These are phyloP conservation scores for Fagopyrum homotropicum DNA, from an alignment of 148 eudicot genomes.

Conservation along the genomic window DNA sequence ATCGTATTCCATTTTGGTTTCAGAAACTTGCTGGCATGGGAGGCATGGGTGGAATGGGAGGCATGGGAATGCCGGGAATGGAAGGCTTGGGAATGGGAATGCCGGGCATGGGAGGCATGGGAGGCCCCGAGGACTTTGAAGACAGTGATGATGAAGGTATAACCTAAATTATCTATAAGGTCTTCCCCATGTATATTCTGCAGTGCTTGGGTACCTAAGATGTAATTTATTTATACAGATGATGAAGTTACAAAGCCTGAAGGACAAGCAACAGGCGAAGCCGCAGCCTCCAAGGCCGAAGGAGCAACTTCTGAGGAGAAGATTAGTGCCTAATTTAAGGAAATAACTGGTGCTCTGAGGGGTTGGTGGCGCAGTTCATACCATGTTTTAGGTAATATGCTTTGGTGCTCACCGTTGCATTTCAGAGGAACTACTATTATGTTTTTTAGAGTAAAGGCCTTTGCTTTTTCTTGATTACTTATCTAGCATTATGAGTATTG, in stretches of 20 bases:
- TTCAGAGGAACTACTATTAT: neutral
- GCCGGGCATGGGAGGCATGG: conserved; percentile 36
- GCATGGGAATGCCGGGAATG: conserved; percentile 26
- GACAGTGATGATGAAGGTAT: conserved; percentile 64
- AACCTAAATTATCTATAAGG: neutral
- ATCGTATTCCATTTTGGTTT: neutral
- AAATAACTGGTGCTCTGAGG: neutral
- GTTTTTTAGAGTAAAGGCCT: neutral
- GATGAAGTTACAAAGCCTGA: conserved; percentile 46
- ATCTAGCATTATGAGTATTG: neutral
- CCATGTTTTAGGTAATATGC: neutral
- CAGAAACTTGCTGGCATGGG: conserved; percentile 54
- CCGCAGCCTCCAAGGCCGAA: conserved; percentile 18
- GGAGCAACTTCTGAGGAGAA: conserved; percentile 3
- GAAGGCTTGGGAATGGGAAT: conserved; percentile 32
- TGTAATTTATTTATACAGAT: neutral
- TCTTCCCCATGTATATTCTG: neutral
- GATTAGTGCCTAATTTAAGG: conserved; percentile 2
- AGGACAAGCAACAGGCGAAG: conserved; percentile 21
- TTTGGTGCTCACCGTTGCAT: neutral
- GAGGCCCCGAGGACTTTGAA: conserved; percentile 55
- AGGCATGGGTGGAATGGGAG: conserved; percentile 33
- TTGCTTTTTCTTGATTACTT: neutral
- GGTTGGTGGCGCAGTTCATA: neutral
- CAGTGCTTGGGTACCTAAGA: neutral